These are phyloP conservation scores for Protomyces arabidopsidicola DNA, from an alignment of 1,139 yeast species.

Conservation along the genomic window DNA sequence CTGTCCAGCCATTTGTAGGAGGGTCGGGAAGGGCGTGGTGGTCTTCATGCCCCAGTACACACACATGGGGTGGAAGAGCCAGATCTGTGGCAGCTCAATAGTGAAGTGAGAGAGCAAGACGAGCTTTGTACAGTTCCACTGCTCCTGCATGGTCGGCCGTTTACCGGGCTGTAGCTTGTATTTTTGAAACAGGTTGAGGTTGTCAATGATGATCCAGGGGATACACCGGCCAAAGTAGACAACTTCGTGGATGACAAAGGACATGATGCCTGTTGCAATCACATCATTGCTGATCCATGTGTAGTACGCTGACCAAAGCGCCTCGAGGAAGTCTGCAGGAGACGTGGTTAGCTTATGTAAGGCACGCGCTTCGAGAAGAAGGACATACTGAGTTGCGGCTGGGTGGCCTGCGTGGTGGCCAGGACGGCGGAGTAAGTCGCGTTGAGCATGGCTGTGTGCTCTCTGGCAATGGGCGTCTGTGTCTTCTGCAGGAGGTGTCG, in stretches of 20 bases:
- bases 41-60: constrained; percentile 66
- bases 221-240: constrained; percentile 82
- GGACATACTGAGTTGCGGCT: constrained; percentile 22
- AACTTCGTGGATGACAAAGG: constrained; percentile 69
- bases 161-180: constrained; percentile 79
- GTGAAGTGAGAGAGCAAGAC: constrained; percentile 79
- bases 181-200: constrained; percentile 66
- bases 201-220: constrained; percentile 81
- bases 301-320: constrained; percentile 82
- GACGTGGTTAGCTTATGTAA: background rate
- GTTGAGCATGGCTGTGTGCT: constrained; percentile 13
- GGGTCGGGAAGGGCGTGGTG: constrained; percentile 76
- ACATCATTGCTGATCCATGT: constrained; percentile 70
- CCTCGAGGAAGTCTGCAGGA: constrained; percentile 45
- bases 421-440: constrained; percentile 18
- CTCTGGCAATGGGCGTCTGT: background rate
- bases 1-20: constrained; percentile 56
- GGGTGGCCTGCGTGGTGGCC: constrained; percentile 10
- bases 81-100: constrained; percentile 91
- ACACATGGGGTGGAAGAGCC: constrained; percentile 92
- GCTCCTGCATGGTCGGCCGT: constrained; percentile 72
- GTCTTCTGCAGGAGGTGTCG: too few species aligned
- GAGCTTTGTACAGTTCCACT: constrained; percentile 83
- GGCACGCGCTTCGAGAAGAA: background rate
- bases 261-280: constrained; percentile 71